Base-by-base conservation (phyloP, 176 grass and related monocot genomes). In the Oryza nivara region DNA sequence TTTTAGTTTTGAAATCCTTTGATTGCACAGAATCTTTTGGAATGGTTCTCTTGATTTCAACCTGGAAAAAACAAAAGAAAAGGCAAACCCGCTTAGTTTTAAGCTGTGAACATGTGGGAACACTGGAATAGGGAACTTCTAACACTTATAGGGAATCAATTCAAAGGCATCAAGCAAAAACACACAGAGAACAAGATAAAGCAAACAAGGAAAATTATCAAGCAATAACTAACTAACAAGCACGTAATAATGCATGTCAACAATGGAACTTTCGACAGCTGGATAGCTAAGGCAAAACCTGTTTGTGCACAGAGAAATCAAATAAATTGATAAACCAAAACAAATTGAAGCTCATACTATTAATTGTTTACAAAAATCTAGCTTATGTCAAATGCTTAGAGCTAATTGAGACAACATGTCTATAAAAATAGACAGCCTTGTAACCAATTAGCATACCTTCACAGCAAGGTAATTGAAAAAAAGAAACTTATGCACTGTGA, bases 11-110 rank as follows among this genome's bases (percentile, higher is more conserved):
- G 15, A 92, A 90, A 84, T 94, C 93, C 71, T 90, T 91, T 48
- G 71, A 83, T 58, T 88, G 83, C 54, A 89, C 72, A 74, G 86
- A 51, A 86, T 88, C 88, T 90, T 93, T 98, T 77, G 96, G 93
- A 70, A 98, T 95, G 26, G 89, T 98, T 86, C 96, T 90, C 81
- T 98, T 98, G 65, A 98, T 98, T 79, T 98, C 96, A 83, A 98
- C 96, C 96, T 98, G 78, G 22, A 94, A 47, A 74, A 54, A 69
- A 56, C 69, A 80, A 41, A 17, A 72, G 41, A 6, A 12, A 77
- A 84, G 17, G 22, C 56, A 60, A n/a, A 20, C 56, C 19, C 7
- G 2, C 17, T 60, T 58, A 68, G 72, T n/a, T 70, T 13, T 65
- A 45, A 82, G 14, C 66, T 32, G 40, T 19, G 7, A 85, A 48